These are phyloP conservation scores for Saccharomyces hybrid DNA, from an alignment of 1,139 yeast genomes.

Conservation along the genomic window DNA sequence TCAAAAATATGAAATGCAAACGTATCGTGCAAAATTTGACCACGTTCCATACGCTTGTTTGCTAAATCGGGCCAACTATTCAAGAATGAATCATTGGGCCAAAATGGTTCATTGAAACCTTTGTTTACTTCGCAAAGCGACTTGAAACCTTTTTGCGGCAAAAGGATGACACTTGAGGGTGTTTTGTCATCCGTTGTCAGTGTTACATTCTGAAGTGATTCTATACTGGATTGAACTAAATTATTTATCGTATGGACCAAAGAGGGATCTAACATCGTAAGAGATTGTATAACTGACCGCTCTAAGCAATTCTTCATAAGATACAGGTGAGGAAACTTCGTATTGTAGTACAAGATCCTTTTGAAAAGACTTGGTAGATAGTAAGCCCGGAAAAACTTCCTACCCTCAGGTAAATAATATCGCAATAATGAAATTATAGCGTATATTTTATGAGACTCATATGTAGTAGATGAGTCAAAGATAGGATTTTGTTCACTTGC, in stretches of 20 bases:
- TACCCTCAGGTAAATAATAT: not conserved
- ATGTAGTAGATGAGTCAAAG: not conserved
- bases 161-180: not conserved
- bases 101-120: conserved; percentile 4
- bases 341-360: not conserved
- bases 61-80: not conserved
- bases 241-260: not conserved
- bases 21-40: not conserved
- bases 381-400: not conserved
- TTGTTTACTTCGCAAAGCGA: not conserved
- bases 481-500: not conserved
- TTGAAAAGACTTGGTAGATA: not conserved
- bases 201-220: not conserved
- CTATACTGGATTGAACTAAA: not conserved
- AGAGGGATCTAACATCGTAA: not conserved
- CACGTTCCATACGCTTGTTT: conserved; percentile 3
- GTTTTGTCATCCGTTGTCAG: not conserved
- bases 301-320: not conserved
- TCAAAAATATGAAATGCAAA: conserved; percentile 13
- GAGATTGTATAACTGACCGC: not conserved
- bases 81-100: conserved; percentile 3
- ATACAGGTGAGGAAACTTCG: not conserved
- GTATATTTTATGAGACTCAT: not conserved
- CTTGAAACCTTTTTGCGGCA: not conserved
- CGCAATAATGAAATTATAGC: not conserved